Base-by-base conservation (phyloP, 441 rosid species). In the Bruguiera hainesii region DNA sequence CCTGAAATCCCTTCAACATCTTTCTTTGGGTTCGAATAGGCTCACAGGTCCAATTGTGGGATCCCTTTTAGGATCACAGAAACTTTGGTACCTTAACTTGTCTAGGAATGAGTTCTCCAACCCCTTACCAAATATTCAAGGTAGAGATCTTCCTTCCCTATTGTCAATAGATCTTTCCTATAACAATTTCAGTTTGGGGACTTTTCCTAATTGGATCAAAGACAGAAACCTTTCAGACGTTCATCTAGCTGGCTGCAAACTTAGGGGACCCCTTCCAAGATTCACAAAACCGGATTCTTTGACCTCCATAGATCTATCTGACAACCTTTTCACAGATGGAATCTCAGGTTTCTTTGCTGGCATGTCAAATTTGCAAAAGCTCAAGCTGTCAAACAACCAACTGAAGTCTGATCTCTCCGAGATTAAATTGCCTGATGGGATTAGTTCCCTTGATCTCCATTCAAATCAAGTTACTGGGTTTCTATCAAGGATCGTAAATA, bases 1-100 rank as follows among this genome's bases (percentile, higher is more conserved):
- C 20, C 73, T 91, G 25, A 86, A 82, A 73, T 88, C 99, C 1
- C 96, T 94, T 29, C 58, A 92, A 23, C 84, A 64, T 57, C 94
- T 94, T 70, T 83, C 88, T 35, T 61, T 94, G 74, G 76, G 92
- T 57, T 65, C 71, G 55, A 94, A 94, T 75, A 80, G 78, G 74
- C 79, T 94, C 70, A 26, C 73, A 0, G 99, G 98, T 63, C 91
- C 71, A 59, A 78, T 94, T 67, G 97, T 97, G 48, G 71, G 76
- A 31, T 82, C 98, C 74, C 68, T 91, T 69, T 84, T 92, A n/a
- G 71, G 78, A 52, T 70, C 89, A 62, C 87, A 81, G 61, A 85
- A 83, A 28, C 94, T 94, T n/a, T 94, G 99, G 99, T 80, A 77
- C 77, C 96, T 94, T 19, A 91, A 91, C 68, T 78, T 94, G 60